Percentiles rank a stretch among this genome's conserved stretches.
Conservation (phyloP, 345 rosid species). For the Moringa oleifera region DNA sequence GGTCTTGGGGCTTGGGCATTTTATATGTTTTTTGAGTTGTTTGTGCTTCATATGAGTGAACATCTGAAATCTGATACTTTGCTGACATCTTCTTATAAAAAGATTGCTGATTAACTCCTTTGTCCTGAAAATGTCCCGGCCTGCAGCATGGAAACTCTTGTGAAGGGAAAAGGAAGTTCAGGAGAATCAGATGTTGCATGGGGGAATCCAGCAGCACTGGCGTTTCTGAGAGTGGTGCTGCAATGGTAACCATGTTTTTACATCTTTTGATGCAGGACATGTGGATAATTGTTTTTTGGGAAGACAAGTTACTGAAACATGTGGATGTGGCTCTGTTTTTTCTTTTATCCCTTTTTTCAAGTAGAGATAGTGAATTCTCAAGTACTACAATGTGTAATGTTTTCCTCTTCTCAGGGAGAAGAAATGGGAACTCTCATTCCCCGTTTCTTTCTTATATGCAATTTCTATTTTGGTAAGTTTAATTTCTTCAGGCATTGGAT, state of each 20-base stretch:
- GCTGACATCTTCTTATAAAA: not conserved
- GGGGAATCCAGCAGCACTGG: slow-evolving; percentile 7
- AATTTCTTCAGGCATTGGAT: too few relatives aligned
- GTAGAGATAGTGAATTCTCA: not conserved
- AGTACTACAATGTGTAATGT: slow-evolving; percentile 9
- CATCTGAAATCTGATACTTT: too few relatives aligned
- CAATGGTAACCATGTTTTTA: slow-evolving; percentile 7
- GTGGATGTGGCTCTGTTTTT: slow-evolving; percentile 28
- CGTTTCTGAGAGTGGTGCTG: slow-evolving; percentile 7
- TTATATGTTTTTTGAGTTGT: not conserved
- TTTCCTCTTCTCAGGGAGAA: not conserved
- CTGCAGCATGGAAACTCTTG: slow-evolving; percentile 44
- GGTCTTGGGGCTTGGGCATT: not conserved
- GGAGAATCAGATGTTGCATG: not conserved
- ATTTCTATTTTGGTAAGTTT: not conserved
- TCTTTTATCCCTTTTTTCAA: too few relatives aligned
- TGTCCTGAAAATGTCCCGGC: not conserved
- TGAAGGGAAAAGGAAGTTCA: slow-evolving; percentile 20
- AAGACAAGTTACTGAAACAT: slow-evolving; percentile 19
- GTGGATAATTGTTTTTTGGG: slow-evolving; percentile 20
- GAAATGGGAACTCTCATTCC: slow-evolving; percentile 17
- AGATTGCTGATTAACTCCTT: slow-evolving; percentile 9
- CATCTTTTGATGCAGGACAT: slow-evolving; percentile 22
- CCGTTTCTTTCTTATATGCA: slow-evolving; percentile 12
- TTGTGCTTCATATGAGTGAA: too few relatives aligned